Evolutionary conservation across 1,139 yeast species (phyloP), one percentile per base, ranked within the genome.

Genomic region (Candida tetrigidarum): DNA sequence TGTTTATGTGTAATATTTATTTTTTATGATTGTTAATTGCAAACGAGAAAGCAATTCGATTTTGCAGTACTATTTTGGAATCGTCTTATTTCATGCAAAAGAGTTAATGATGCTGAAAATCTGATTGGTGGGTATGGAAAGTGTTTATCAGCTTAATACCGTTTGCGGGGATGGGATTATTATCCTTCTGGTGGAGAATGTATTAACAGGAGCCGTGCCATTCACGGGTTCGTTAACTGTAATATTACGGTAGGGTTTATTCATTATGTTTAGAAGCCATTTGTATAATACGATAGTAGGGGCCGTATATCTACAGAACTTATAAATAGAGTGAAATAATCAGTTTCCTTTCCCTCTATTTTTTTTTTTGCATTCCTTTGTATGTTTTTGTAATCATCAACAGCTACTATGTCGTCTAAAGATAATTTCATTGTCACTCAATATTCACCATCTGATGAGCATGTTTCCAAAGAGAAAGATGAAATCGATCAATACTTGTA

Each of bases 391-490:
- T n/a, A 9, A 39, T 42, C 30, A 39, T 30, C 30, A 37, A 25
- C 36, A 41, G 41, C 28, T 25, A 20, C 12, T 14, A 34, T 34
- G 37, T 20, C 26, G 3, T 22, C 37, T 10, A 34, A 34, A 22
- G 37, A 34, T 15, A 34, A 34, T 14, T 12, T 34, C 18, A n/a
- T 34, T 18, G 12, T 34, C 18, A 22, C 37, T 22, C 25, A 37
- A 6, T 15, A 37, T 9, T 25, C 38, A 2, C 19, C 33, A 2
- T 4, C 9, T 34, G 16, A 29, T 40, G 43, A 43, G 29, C 45
- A 34, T 6, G 45, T 49, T 25, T 37, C 46, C 36, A 36, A 37
- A 28, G 52, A 39, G n/a, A 42, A 43, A 28, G 50, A 41, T 19
- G 44, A 41, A 9, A 37, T 49, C 36, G 43, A 34, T 7, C 37